A percentile compares a stretch with the other conserved stretches of the same genome.
Evolutionary conservation across 257 asterid genomes (phyloP).

Genomic region (Solanum sejunctum): DNA sequence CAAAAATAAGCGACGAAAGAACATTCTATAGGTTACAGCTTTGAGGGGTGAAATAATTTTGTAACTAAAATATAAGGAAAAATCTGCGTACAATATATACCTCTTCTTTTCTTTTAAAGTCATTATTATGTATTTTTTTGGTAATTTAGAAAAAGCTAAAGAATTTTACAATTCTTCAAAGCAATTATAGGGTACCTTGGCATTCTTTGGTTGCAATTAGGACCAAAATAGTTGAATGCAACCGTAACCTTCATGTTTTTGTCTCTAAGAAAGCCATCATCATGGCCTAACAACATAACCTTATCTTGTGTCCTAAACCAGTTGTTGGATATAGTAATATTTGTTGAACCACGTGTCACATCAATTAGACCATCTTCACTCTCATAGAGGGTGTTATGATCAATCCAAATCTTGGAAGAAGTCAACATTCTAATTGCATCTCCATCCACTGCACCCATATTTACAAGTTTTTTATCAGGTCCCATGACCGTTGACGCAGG

Average conservation of each 20-base stretch:
- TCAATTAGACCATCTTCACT: conserved; percentile 63
- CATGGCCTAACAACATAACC: conserved; percentile 81
- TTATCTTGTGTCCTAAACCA: conserved; percentile 62
- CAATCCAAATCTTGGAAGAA: conserved; percentile 64
- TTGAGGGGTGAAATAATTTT: not conserved
- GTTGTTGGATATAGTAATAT: conserved; percentile 63
- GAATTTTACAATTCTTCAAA: not conserved
- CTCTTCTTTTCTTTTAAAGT: not conserved
- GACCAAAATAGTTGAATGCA: conserved; percentile 79
- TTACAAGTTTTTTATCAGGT: conserved; percentile 20
- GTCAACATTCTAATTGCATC: conserved; percentile 60
- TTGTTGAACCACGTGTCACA: conserved; percentile 71
- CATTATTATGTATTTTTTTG: not conserved
- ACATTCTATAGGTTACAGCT: not conserved
- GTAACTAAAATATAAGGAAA: not conserved
- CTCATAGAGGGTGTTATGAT: conserved; percentile 58
- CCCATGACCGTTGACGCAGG: conserved; percentile 39
- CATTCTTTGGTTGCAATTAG: conserved; percentile 67
- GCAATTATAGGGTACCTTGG: conserved; percentile 39
- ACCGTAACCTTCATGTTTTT: conserved; percentile 69
- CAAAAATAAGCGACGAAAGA: not conserved
- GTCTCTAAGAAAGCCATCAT: conserved; percentile 53
- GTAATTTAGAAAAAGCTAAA: not conserved
- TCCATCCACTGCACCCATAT: conserved; percentile 55
- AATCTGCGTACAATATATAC: too few species aligned